Conservation (phyloP, 1,284 basidiomycete species). For the Albatrellus sp. region DNA sequence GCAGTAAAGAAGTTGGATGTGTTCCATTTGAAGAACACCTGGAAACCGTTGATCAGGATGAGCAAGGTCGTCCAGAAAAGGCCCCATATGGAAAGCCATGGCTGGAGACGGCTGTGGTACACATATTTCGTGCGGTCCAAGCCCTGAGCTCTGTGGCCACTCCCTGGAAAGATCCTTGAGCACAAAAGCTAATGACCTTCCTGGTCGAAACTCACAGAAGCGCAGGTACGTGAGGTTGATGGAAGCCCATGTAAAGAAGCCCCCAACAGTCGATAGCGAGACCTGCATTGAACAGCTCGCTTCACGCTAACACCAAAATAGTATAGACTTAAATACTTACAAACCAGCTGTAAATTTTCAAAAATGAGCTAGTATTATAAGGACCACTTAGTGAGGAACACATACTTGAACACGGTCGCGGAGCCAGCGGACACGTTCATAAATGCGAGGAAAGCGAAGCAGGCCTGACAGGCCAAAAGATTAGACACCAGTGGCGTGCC, state of each 20-base stretch:
- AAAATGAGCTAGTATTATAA: background rate
- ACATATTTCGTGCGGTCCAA: slow-evolving; percentile 40
- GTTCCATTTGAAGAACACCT: slow-evolving; percentile 33
- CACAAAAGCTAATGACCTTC: slow-evolving; percentile 2
- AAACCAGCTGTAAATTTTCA: background rate
- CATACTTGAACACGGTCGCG: slow-evolving; percentile 25
- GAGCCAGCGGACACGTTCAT: slow-evolving; percentile 27
- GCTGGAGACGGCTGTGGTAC: slow-evolving; percentile 37
- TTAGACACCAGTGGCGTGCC: slow-evolving; percentile 3
- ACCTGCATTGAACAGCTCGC: slow-evolving; percentile 23
- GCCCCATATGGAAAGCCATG: slow-evolving; percentile 26
- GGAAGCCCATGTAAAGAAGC: slow-evolving; percentile 56
- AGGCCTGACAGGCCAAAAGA: slow-evolving; percentile 14
- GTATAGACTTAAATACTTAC: background rate
- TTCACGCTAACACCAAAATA: slow-evolving; percentile 19
- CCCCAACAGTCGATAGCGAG: slow-evolving; percentile 44
- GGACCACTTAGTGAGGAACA: slow-evolving; percentile 12
- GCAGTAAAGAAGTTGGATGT: slow-evolving; percentile 43
- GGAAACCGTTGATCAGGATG: slow-evolving; percentile 27
- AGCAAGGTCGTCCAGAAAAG: slow-evolving; percentile 26
- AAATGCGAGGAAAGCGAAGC: slow-evolving; percentile 39
- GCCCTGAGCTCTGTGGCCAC: slow-evolving; percentile 46
- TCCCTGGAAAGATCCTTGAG: slow-evolving; percentile 25
- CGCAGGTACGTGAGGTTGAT: slow-evolving; percentile 66
- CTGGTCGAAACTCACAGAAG: slow-evolving; percentile 37